Base-by-base conservation (phyloP, 1,139 yeast species). In the Nakaseomyces uthaithaninus region DNA sequence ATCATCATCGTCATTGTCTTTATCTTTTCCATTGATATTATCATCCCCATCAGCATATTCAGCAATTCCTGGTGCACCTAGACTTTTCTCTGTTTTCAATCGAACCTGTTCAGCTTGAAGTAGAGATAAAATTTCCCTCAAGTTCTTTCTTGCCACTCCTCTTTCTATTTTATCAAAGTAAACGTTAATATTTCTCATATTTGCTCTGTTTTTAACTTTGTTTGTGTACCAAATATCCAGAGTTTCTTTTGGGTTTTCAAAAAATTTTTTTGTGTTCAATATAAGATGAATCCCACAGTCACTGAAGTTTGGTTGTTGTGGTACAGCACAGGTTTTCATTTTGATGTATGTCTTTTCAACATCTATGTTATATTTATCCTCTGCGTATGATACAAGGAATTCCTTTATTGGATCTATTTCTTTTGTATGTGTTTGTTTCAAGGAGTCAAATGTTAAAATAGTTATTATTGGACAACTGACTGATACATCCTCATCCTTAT, bases 221-320 rank as follows among this genome's bases (percentile, higher is more conserved):
- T 58, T 45, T 33, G 50, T 53, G 42, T 64, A 61, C 85, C 87
- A 79, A 10, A 74, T 51, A 26, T 60, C 57, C 28, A 77, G 68
- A 44, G 84, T 75, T 33, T 57, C 65, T 0, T 57, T 56, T 0
- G 80, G 76, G 37, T 71, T 62, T 27, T 66, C 63, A 38, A 85
- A 65, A 66, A 89, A 82, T 50, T 72, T 74, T 45, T 74, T 71
- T 17, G 84, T 74, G 53, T 85, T 91, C 53, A 81, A 81, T 19
- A 93, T 80, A 4, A 91, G 83, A 63, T 85, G 96, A 17, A 93
- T 77, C 1, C 99, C 99, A 64, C 99, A 93, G 59, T 93, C 98
- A 55, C 89, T 85, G 62, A 80, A 79, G 57, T 93, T 93, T 38
- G 78, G 77, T 56, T 93, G 99, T 46, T 73, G 77, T 0, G 96